A percentile compares a stretch with the other conserved stretches of the same genome.
These are phyloP conservation scores for Colletotrichum sublineola DNA, from an alignment of 2,329 filamentous ascomycete species.

Conservation along the genomic window DNA sequence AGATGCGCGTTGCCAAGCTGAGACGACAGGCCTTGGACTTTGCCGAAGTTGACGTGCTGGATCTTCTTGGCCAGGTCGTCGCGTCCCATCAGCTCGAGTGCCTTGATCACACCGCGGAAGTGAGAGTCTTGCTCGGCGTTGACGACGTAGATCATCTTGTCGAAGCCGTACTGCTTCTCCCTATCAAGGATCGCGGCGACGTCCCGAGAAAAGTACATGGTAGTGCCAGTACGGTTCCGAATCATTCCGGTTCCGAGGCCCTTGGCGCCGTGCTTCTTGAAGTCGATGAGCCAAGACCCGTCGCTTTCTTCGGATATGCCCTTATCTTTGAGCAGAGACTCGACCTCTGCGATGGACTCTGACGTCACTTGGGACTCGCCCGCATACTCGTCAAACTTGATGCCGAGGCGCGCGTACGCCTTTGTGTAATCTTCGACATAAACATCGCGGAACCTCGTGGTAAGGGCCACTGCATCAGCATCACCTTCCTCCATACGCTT, in stretches of 20 bases:
- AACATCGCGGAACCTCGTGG: slow-evolving; percentile 69
- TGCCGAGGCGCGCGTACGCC: slow-evolving; percentile 71
- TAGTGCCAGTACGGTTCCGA: slow-evolving; percentile 73
- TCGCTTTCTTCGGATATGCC: slow-evolving; percentile 74
- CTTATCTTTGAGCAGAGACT: slow-evolving; percentile 69
- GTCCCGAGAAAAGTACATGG: slow-evolving; percentile 77
- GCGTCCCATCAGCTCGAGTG: slow-evolving; percentile 53
- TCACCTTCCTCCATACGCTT: slow-evolving; percentile 73
- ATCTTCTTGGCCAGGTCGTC: slow-evolving; percentile 51
- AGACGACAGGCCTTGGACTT: slow-evolving; percentile 59
- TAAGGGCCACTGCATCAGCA: slow-evolving; percentile 66
- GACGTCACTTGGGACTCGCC: slow-evolving; percentile 72
- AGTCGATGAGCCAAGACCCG: slow-evolving; percentile 77
- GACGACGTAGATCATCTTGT: slow-evolving; percentile 58
- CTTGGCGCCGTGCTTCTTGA: slow-evolving; percentile 75
- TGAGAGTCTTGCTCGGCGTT: slow-evolving; percentile 52
- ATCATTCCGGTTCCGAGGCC: slow-evolving; percentile 77
- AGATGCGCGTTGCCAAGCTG: slow-evolving; percentile 65
- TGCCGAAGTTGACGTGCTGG: slow-evolving; percentile 61
- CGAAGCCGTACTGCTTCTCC: slow-evolving; percentile 61
- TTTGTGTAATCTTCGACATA: slow-evolving; percentile 70
- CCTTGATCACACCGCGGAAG: slow-evolving; percentile 51
- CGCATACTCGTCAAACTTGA: slow-evolving; percentile 74
- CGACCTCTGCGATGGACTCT: slow-evolving; percentile 70
- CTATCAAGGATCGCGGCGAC: slow-evolving; percentile 76